Evolutionary conservation across 2,329 filamentous ascomycete genomes (phyloP).

Genomic region (Colletotrichum orbiculare): DNA sequence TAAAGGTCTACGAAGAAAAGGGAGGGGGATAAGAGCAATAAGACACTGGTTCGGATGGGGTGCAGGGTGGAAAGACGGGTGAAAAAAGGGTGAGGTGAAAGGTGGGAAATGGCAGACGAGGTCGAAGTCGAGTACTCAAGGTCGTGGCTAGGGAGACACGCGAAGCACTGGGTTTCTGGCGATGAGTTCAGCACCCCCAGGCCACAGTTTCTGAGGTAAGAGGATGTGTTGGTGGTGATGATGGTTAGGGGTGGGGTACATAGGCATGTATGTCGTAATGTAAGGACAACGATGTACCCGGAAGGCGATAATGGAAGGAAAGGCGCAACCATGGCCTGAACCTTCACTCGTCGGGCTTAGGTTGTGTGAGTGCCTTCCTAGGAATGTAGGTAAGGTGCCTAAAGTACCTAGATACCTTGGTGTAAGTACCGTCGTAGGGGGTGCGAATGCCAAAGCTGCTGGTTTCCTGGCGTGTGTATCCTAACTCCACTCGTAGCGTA

Average conservation of each 20-base stretch:
- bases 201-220: background rate
- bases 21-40: slow-evolving; percentile 30
- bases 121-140: slow-evolving; percentile 37
- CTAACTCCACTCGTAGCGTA: too few relatives aligned
- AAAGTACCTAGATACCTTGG: background rate
- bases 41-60: background rate
- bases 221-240: background rate
- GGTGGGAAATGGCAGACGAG: slow-evolving; percentile 41
- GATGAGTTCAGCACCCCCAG: slow-evolving; percentile 11
- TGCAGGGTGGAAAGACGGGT: slow-evolving; percentile 42
- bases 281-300: slow-evolving; percentile 22
- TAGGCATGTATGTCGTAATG: background rate
- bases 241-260: background rate
- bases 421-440: background rate
- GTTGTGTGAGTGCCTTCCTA: slow-evolving; percentile 1
- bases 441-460: too few relatives aligned
- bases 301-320: slow-evolving; percentile 5
- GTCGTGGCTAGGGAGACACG: slow-evolving; percentile 38
- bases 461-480: too few relatives aligned
- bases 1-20: slow-evolving; percentile 36
- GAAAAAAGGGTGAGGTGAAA: slow-evolving; percentile 44
- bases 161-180: slow-evolving; percentile 36
- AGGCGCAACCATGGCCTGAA: slow-evolving; percentile 19
- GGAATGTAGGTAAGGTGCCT: background rate
- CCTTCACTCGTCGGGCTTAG: background rate